Conservation (phyloP, 768 basidiomycete genomes). For the Asterophora lycoperdoides region DNA sequence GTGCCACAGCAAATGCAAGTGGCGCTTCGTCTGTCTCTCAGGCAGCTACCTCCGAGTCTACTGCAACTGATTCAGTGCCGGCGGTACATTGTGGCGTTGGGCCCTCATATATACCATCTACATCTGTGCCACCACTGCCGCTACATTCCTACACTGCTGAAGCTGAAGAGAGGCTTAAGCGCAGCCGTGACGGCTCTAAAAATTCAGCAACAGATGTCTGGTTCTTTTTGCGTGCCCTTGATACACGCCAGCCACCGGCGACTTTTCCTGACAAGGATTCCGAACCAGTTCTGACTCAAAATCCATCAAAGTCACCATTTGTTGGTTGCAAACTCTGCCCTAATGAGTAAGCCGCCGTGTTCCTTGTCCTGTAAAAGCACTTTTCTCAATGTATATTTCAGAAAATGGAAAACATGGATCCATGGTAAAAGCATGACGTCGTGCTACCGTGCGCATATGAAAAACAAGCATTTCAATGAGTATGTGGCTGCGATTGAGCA, state of each 20-base stretch:
- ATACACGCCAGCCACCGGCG: background rate
- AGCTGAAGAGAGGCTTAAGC: background rate
- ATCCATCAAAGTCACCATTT: constrained; percentile 5
- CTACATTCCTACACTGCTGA: background rate
- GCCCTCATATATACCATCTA: background rate
- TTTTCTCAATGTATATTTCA: background rate
- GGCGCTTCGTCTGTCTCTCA: too few relatives aligned
- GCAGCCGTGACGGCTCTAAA: background rate
- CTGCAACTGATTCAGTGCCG: background rate
- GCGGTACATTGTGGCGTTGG: background rate
- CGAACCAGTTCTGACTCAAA: background rate
- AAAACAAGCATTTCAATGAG: background rate
- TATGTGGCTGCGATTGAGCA: background rate
- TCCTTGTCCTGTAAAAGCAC: background rate
- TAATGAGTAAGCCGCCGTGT: background rate
- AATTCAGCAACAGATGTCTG: constrained; percentile 5
- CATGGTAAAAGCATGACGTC: constrained; percentile 6
- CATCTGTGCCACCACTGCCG: too few relatives aligned
- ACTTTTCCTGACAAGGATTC: background rate
- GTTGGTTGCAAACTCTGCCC: constrained; percentile 10
- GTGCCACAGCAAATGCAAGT: too few relatives aligned
- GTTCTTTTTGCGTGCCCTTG: constrained; percentile 3
- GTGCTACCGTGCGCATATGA: constrained; percentile 4
- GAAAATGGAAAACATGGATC: constrained; percentile 14
- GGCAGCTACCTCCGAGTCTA: too few relatives aligned